Evolutionary conservation across 2,329 filamentous ascomycete genomes (phyloP).

Genomic region (Pseudocercospora fuligena): DNA sequence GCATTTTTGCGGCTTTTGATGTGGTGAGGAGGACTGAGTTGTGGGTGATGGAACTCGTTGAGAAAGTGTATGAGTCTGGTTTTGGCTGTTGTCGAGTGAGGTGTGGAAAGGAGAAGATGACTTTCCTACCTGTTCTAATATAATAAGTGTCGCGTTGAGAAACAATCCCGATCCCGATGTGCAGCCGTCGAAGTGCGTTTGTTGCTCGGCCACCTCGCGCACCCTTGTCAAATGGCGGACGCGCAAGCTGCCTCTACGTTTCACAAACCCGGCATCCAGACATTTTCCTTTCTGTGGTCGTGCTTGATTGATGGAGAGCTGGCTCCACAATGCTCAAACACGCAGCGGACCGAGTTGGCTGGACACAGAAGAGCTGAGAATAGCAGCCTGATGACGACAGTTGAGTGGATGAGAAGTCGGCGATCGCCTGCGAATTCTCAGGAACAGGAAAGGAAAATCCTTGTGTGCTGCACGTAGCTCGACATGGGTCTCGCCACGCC

Average conservation of each 20-base stretch:
- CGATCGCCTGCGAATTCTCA: slow-evolving; percentile 1
- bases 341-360: slow-evolving; percentile 13
- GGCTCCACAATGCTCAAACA: slow-evolving; percentile 10
- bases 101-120: not conserved
- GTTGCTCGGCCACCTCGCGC: slow-evolving; percentile 6
- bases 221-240: slow-evolving; percentile 3
- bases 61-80: not conserved
- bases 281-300: slow-evolving; percentile 3
- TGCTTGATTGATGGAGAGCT: not conserved
- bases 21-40: slow-evolving; percentile 2
- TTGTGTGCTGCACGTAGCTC: slow-evolving; percentile 8
- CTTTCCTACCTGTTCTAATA: not conserved
- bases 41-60: not conserved
- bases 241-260: slow-evolving; percentile 22
- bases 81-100: not conserved
- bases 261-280: slow-evolving; percentile 19
- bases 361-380: slow-evolving; percentile 12
- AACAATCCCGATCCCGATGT: slow-evolving; percentile 7
- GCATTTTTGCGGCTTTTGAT: slow-evolving; percentile 14
- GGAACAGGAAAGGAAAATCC: slow-evolving; percentile 8
- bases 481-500: slow-evolving; percentile 15
- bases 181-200: slow-evolving; percentile 10
- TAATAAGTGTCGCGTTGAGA: slow-evolving; percentile 8
- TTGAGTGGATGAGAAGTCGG: not conserved
- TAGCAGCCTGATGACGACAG: slow-evolving; percentile 9